These are phyloP conservation scores for Sclerotinia nivalis DNA, from an alignment of 2,329 filamentous ascomycete genomes.

Conservation along the genomic window DNA sequence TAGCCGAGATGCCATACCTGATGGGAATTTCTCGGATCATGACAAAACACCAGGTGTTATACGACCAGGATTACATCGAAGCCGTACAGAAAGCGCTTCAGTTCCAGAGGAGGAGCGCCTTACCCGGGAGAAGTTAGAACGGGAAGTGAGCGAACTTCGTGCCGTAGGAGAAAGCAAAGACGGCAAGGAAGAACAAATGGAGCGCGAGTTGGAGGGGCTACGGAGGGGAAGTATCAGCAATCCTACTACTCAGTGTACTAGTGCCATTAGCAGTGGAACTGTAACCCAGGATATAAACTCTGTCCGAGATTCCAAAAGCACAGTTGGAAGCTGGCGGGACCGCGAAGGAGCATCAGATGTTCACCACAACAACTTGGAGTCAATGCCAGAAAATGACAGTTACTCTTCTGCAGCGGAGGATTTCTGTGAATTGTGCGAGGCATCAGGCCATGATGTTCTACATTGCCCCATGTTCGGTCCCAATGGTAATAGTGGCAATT, in stretches of 20 bases:
- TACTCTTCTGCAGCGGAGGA: slow-evolving; percentile 70
- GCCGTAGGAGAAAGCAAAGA: slow-evolving; percentile 70
- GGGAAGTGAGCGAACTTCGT: slow-evolving; percentile 77
- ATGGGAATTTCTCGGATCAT: slow-evolving; percentile 34
- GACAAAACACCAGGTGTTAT: slow-evolving; percentile 39
- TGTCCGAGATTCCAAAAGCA: slow-evolving; percentile 65
- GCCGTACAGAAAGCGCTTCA: slow-evolving; percentile 2
- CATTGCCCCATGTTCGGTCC: slow-evolving; percentile 81
- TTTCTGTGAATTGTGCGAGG: slow-evolving; percentile 89
- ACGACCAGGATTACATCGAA: slow-evolving; percentile 47
- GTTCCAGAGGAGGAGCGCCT: slow-evolving; percentile 57
- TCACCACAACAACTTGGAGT: slow-evolving; percentile 57
- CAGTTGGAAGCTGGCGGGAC: slow-evolving; percentile 58
- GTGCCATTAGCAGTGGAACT: slow-evolving; percentile 50
- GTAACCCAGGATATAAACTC: slow-evolving; percentile 54
- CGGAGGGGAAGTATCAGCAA: slow-evolving; percentile 48
- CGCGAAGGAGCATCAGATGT: slow-evolving; percentile 44
- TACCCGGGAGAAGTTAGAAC: slow-evolving; percentile 70
- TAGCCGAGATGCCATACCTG: slow-evolving; percentile 66
- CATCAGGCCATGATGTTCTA: slow-evolving; percentile 86
- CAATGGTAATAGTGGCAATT: slow-evolving; percentile 28
- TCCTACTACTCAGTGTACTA: slow-evolving; percentile 50
- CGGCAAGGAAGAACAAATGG: slow-evolving; percentile 77
- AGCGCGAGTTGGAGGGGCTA: slow-evolving; percentile 74
- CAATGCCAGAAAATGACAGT: slow-evolving; percentile 69